Base-by-base conservation (phyloP, 306 rosid genomes). In the Casuarina cunninghamiana region DNA sequence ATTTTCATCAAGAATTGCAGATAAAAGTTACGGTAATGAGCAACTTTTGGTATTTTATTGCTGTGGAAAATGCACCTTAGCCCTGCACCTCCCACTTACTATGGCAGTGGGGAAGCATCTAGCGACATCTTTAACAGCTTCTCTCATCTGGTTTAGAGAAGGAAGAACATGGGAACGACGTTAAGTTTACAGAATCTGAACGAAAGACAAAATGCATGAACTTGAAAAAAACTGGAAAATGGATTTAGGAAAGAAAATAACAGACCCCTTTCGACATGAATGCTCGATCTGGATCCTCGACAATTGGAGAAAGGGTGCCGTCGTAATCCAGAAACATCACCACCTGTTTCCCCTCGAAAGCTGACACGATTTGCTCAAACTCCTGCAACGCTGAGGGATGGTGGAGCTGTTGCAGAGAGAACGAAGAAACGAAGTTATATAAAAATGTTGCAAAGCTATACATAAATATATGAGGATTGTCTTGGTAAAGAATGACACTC, bases 241-340 rank as follows among this genome's bases (percentile, higher is more conserved):
- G 35, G 15, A 48, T 45, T 45, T 15, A 13, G 43, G 32, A 71
- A 26, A 32, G 4, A 8, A 38, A 37, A 41, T 10, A 72, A 26
- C 3, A 41, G 76, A 95, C 98, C 98, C 92, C 89, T 72, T 71
- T 81, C 43, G 93, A 83, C 97, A 95, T 95, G 88, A 88, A 89
- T 57, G 98, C 98, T 81, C 77, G 79, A 78, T 95, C 98, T 2
- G 98, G 98, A 79, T 95, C 91, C 55, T 90, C 73, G 41, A 95
- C 98, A 65, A 95, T 95, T 1, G 93, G 98, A 8, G 98, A 90
- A 17, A 95, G 98, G 53, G 98, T 95, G 17, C 98, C 98, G 79
- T 95, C 98, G 3, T 95, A 95, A 84, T 95, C 98, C 39, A 95
- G 90, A 82, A 95, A 95, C 84, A 90, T 69, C 17, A 91, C 91